Percentiles rank a stretch among this genome's conserved stretches.
Evolutionary conservation across 305 asterid species (phyloP).

Genomic region (Andrographis paniculata): DNA sequence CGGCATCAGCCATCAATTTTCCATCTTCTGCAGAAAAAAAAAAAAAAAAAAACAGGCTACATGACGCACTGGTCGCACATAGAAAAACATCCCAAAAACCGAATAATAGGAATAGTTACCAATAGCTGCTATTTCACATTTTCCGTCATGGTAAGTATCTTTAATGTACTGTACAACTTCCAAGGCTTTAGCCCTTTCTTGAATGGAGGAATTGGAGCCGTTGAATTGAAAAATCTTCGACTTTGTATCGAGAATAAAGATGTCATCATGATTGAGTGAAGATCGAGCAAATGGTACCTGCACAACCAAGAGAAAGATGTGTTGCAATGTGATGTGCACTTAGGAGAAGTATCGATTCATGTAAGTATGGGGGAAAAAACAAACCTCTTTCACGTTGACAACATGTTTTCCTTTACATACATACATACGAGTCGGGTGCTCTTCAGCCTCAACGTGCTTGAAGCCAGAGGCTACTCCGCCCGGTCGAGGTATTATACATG

Average conservation of each 20-base stretch:
- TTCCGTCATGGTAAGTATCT: conserved; percentile 93
- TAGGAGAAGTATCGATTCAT: conserved; percentile 4
- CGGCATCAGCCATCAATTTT: conserved; percentile 94
- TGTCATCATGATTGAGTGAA: conserved; percentile 89
- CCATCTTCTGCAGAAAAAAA: conserved; percentile 76
- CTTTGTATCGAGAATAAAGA: conserved; percentile 83
- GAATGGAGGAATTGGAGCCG: conserved; percentile 91
- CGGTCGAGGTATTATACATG: conserved; percentile 93
- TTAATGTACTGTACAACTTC: conserved; percentile 98
- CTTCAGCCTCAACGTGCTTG: conserved; percentile 75
- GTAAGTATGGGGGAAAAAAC: conserved; percentile 16
- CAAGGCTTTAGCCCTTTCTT: conserved; percentile 98
- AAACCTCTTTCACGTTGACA: conserved; percentile 90
- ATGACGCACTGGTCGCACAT: conserved; percentile 16
- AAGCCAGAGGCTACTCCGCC: conserved; percentile 96
- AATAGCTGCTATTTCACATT: conserved; percentile 87
- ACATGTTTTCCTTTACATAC: conserved; percentile 96
- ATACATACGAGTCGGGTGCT: conserved; percentile 64
- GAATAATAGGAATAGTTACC: conserved; percentile 44
- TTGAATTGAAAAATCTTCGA: conserved; percentile 89
- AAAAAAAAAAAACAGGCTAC: conserved; percentile 20
- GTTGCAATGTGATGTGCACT: not conserved
- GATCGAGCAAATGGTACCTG: conserved; percentile 90
- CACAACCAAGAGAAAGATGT: conserved; percentile 16
- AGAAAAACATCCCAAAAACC: conserved; percentile 15